A percentile compares a stretch with the other conserved stretches of the same genome.
Conservation (phyloP, 192 early-diverging fungal genomes). For the Backusella luteola region DNA sequence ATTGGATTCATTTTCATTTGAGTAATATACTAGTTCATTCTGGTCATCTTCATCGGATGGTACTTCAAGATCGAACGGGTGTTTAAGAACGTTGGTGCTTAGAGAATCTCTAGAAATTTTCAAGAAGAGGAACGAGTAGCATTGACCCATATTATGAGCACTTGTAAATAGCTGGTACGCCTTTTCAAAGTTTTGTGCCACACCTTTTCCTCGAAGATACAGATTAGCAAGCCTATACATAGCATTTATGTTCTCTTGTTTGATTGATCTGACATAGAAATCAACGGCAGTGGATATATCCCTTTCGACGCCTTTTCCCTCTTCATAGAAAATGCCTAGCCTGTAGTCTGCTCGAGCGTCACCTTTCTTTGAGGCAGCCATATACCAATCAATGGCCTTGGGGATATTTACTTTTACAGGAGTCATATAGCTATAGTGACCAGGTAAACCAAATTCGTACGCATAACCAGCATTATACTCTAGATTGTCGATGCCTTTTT, state of each 20-base stretch:
- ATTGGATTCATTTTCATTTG: neutral
- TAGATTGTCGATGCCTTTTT: no score
- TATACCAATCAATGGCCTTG: neutral
- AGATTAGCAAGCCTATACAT: no score
- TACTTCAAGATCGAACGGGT: accelerated
- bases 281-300: neutral
- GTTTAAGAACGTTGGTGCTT: no score
- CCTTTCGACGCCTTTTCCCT: neutral
- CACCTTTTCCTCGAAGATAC: neutral
- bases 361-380: neutral
- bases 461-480: neutral
- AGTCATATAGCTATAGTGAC: neutral
- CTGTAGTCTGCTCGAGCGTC: neutral
- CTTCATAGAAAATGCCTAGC: neutral
- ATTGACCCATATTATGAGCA: neutral
- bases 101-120: neutral
- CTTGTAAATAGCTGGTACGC: neutral
- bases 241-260: neutral
- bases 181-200: no score
- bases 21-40: no score
- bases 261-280: neutral
- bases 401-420: neutral
- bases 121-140: neutral
- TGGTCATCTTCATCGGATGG: no score
- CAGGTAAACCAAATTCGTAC: neutral